Evolutionary conservation across 225 moss, liverwort and hornwort genomes (phyloP).

Genomic region (Pseudisothecium myosuroides): DNA sequence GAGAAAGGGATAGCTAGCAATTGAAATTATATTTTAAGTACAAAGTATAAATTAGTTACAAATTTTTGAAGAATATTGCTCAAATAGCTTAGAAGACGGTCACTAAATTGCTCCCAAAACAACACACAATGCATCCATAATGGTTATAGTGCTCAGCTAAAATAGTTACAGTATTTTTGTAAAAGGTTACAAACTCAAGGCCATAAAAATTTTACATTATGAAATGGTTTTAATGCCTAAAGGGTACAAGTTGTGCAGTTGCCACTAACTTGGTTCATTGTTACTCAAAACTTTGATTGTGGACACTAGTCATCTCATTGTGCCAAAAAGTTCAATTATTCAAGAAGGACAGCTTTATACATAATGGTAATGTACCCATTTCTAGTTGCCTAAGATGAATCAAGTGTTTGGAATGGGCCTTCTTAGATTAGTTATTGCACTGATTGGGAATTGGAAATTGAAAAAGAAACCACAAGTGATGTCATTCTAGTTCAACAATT

Average conservation of each 20-base stretch:
- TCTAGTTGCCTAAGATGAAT: neutral
- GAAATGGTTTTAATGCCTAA: neutral
- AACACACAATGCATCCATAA: neutral
- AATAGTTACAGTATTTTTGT: neutral
- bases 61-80: neutral
- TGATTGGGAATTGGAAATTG: no score
- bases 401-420: neutral
- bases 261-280: neutral
- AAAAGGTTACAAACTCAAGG: neutral
- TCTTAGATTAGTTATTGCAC: neutral
- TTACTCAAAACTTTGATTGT: neutral
- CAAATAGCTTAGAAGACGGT: neutral
- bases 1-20: neutral
- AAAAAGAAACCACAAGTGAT: neutral
- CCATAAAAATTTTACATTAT: neutral
- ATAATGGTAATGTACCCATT: neutral
- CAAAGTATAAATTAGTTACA: rapidly evolving
- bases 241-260: neutral
- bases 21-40: neutral
- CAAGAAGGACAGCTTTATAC: neutral
- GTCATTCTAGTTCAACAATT: neutral
- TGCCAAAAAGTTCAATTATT: rapidly evolving
- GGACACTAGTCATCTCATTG: neutral
- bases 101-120: no score
- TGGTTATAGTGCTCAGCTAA: neutral